These are phyloP conservation scores for Nitzschia sp. DNA, from an alignment of 108 stramenopile genomes.

Conservation along the genomic window DNA sequence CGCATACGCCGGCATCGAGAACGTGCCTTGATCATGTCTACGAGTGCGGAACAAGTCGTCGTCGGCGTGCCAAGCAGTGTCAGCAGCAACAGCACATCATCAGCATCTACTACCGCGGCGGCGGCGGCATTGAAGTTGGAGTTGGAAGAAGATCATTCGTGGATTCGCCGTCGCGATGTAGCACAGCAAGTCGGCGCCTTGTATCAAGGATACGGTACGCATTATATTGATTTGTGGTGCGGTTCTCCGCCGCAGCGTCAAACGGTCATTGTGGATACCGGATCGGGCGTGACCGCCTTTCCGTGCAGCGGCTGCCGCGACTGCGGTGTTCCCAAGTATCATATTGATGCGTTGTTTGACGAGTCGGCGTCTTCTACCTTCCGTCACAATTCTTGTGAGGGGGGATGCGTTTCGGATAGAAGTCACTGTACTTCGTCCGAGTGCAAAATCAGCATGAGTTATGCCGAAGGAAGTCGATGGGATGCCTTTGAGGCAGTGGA, in stretches of 20 bases:
- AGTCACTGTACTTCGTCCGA: constrained; percentile 27
- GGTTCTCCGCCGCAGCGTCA: constrained; percentile 90
- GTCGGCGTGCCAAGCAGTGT: background rate
- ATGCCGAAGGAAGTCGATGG: constrained; percentile 68
- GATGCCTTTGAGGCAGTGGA: constrained; percentile 54
- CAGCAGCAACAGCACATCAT: constrained; percentile 3
- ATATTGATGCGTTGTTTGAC: constrained; percentile 71
- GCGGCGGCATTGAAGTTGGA: background rate
- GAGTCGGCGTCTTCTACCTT: constrained; percentile 39
- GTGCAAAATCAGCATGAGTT: constrained; percentile 34
- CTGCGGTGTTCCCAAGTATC: constrained; percentile 67
- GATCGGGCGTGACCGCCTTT: constrained; percentile 83
- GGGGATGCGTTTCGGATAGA: constrained; percentile 15
- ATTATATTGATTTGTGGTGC: constrained; percentile 85
- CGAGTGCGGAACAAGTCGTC: background rate
- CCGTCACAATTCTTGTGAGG: constrained; percentile 18
- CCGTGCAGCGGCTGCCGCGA: constrained; percentile 78
- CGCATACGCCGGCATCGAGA: constrained; percentile 14
- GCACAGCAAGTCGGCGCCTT: constrained; percentile 41
- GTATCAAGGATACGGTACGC: constrained; percentile 88
- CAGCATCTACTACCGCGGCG: background rate
- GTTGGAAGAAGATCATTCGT: background rate
- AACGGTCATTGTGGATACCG: constrained; percentile 94
- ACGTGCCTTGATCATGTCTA: background rate
- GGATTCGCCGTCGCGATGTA: constrained; percentile 16